phyloP scores from a whole-genome alignment of 805 yeast genomes.

The Wickerhamomyces chambardii region DNA sequence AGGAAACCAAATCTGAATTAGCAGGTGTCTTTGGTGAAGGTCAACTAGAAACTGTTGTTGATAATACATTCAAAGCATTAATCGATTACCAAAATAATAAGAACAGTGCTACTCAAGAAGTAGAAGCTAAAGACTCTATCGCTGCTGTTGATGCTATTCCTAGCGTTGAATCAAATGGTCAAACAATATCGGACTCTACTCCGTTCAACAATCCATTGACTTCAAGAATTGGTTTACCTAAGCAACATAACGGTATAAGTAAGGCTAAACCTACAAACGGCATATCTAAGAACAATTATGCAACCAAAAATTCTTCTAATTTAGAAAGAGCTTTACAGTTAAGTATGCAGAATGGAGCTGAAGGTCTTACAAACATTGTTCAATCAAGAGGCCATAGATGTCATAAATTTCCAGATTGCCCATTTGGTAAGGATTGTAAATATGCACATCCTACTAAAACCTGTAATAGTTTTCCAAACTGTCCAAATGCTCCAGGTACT shows the following conservation, averaged over 20 bases:
- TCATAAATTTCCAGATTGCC: slow-evolving; percentile 63
- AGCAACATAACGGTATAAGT: slow-evolving; percentile 12
- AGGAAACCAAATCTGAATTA: slow-evolving; percentile 53
- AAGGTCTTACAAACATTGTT: slow-evolving; percentile 22
- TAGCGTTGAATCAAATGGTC: no score
- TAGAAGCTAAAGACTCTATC: slow-evolving; percentile 11
- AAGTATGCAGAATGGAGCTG: slow-evolving; percentile 20
- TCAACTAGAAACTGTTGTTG: slow-evolving; percentile 48
- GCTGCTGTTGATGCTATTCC: slow-evolving; percentile 2
- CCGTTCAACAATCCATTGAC: slow-evolving; percentile 1
- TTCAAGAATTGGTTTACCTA: slow-evolving; percentile 4
- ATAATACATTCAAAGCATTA: slow-evolving; percentile 49
- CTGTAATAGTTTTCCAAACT: slow-evolving; percentile 69
- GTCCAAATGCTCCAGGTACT: slow-evolving; percentile 73
- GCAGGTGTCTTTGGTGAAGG: slow-evolving; percentile 52
- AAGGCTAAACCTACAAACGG: slow-evolving; percentile 11
- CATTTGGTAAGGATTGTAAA: slow-evolving; percentile 51
- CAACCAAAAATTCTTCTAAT: slow-evolving; percentile 19
- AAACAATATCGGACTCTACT: slow-evolving; percentile 1
- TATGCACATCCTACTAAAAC: slow-evolving; percentile 74
- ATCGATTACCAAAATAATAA: slow-evolving; percentile 17
- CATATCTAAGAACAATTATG: slow-evolving; percentile 11
- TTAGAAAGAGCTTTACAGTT: slow-evolving; percentile 29
- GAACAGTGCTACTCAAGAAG: slow-evolving; percentile 10
- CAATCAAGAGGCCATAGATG: slow-evolving; percentile 54